phyloP scores from a whole-genome alignment of 169 alveolate species.

The Perkinsus olseni region DNA sequence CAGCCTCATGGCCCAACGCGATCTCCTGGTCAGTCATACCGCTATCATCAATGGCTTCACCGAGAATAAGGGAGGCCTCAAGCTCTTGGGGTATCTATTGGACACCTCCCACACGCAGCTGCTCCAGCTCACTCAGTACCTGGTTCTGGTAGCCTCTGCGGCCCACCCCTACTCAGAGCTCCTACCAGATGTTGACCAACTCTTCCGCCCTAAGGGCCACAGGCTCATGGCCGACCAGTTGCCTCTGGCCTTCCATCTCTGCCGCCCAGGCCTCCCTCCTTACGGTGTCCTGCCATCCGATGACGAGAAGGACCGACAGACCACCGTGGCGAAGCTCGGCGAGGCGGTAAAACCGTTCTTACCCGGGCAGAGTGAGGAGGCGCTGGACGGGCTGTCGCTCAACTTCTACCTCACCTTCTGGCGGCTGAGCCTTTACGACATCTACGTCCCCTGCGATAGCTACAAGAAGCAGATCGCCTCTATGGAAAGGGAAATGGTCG shows the following conservation, averaged over 20 bases:
- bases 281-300: not conserved
- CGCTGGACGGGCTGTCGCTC: slow-evolving; percentile 14
- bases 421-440: slow-evolving; percentile 20
- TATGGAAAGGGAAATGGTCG: not conserved
- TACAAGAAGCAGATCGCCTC: slow-evolving; percentile 5
- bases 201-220: not conserved
- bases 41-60: not conserved
- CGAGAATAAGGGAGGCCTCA: not conserved
- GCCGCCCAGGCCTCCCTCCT: not conserved
- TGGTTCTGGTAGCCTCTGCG: not conserved
- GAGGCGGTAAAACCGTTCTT: not conserved
- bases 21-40: not conserved
- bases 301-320: not conserved
- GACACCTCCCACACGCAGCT: not conserved
- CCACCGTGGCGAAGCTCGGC: not conserved
- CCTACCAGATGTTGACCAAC: not conserved
- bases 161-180: not conserved
- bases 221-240: not conserved
- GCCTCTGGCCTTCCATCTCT: not conserved
- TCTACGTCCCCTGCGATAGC: slow-evolving; percentile 14
- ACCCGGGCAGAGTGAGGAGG: not conserved
- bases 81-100: not conserved
- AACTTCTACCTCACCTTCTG: slow-evolving; percentile 22
- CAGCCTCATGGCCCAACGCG: not conserved
- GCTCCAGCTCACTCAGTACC: not conserved